Evolutionary conservation across 2,329 filamentous ascomycete genomes (phyloP).

Genomic region (Aspergillus aculeatus): DNA sequence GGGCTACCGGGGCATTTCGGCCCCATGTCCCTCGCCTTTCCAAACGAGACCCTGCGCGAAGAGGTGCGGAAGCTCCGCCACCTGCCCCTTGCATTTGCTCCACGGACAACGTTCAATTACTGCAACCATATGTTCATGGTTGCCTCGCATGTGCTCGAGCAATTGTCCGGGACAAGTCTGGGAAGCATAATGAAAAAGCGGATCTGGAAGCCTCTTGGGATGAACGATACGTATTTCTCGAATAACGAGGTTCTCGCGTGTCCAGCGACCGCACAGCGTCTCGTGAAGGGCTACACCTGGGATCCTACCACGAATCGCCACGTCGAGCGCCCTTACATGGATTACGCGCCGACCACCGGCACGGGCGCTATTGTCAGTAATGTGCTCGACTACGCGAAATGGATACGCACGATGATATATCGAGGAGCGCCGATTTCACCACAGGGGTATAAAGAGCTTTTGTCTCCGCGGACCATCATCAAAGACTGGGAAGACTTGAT

Average conservation of each 20-base stretch:
- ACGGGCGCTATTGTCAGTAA: slow-evolving; percentile 26
- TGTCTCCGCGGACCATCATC: slow-evolving; percentile 15
- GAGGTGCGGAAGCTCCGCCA: slow-evolving; percentile 21
- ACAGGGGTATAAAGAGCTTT: slow-evolving; percentile 17
- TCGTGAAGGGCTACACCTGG: slow-evolving; percentile 24
- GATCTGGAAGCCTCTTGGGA: slow-evolving; percentile 24
- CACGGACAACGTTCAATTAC: slow-evolving; percentile 23
- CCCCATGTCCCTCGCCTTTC: slow-evolving; percentile 4
- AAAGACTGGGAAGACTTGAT: slow-evolving; percentile 7
- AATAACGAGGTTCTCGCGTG: slow-evolving; percentile 13
- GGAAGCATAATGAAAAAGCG: slow-evolving; percentile 17
- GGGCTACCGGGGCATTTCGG: slow-evolving; percentile 25
- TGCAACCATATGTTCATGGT: slow-evolving; percentile 27
- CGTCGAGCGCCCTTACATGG: slow-evolving; percentile 15
- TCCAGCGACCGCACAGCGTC: neutral
- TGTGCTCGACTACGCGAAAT: slow-evolving; percentile 27
- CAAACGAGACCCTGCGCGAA: slow-evolving; percentile 13
- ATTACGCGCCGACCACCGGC: slow-evolving; percentile 20
- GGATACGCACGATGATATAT: slow-evolving; percentile 24
- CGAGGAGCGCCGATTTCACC: slow-evolving; percentile 15
- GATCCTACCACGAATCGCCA: slow-evolving; percentile 13
- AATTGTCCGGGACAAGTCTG: slow-evolving; percentile 13
- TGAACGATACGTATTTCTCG: slow-evolving; percentile 26
- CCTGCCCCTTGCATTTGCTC: slow-evolving; percentile 19
- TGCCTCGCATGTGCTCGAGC: slow-evolving; percentile 20